Conservation (phyloP, 768 basidiomycete genomes). For the Kwoniella heveanensis region DNA sequence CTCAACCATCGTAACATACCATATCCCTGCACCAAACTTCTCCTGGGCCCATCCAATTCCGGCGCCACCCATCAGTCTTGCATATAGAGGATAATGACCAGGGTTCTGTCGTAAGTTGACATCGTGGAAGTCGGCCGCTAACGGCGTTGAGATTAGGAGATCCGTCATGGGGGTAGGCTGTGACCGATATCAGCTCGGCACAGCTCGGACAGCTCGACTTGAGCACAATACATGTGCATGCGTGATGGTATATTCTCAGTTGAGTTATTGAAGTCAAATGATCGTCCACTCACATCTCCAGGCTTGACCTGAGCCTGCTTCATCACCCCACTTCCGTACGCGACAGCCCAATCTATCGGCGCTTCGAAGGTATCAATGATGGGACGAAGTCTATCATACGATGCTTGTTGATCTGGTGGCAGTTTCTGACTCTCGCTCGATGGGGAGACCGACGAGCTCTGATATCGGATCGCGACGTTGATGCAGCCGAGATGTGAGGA, state of each 20-base stretch:
- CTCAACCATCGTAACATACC: conserved; percentile 91
- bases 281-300: conserved; percentile 37
- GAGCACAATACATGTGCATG: no score
- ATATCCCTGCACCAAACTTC: conserved; percentile 70
- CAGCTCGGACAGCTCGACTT: no score
- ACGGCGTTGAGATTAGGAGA: conserved; percentile 94
- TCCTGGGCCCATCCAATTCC: conserved; percentile 79
- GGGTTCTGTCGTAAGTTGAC: conserved; percentile 93
- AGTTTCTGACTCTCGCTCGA: not conserved
- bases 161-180: conserved; percentile 78
- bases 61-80: conserved; percentile 77
- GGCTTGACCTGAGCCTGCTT: conserved; percentile 69
- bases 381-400: conserved; percentile 35
- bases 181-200: not conserved
- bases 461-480: no score
- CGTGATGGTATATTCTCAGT: no score
- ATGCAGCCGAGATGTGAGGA: no score
- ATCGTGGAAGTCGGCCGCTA: conserved; percentile 88
- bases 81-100: conserved; percentile 83
- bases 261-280: not conserved
- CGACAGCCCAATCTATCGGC: conserved; percentile 94
- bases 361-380: conserved; percentile 78
- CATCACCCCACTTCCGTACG: conserved; percentile 95
- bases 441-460: not conserved
- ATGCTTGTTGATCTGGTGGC: conserved; percentile 27